Conservation (phyloP, 176 grass and related monocot species). For the bread wheat (Triticum aestivum) region DNA sequence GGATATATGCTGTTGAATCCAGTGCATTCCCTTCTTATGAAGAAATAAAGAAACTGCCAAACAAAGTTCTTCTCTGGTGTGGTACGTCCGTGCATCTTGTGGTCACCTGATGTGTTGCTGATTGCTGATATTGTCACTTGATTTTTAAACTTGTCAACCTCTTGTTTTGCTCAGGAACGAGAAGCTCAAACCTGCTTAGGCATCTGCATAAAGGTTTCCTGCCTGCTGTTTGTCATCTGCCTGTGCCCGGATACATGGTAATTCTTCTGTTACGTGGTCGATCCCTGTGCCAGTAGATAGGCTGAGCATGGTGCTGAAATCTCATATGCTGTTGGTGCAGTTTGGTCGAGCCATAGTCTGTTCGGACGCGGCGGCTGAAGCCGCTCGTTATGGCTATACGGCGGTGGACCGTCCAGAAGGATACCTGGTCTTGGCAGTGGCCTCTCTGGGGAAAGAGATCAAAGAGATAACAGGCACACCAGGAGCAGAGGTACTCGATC, state of each 20-base stretch:
- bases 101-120: background rate
- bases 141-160: background rate
- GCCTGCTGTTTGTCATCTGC: conserved; percentile 66
- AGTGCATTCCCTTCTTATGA: conserved; percentile 54
- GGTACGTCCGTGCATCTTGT: conserved; percentile 31
- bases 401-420: conserved; percentile 70
- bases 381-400: conserved; percentile 71
- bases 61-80: conserved; percentile 92
- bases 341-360: conserved; percentile 77
- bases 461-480: conserved; percentile 51
- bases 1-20: conserved; percentile 63
- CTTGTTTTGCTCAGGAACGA: conserved; percentile 48
- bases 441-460: conserved; percentile 58
- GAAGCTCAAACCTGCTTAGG: conserved; percentile 74
- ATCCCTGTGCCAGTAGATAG: background rate
- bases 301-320: background rate
- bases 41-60: conserved; percentile 63
- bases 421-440: conserved; percentile 58
- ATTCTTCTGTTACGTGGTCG: background rate
- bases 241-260: conserved; percentile 89
- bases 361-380: conserved; percentile 73
- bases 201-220: conserved; percentile 60
- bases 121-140: background rate
- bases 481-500: conserved; percentile 29
- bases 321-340: background rate